phyloP scores from a whole-genome alignment of 2,329 filamentous ascomycete genomes.

The Exophiala sideris region DNA sequence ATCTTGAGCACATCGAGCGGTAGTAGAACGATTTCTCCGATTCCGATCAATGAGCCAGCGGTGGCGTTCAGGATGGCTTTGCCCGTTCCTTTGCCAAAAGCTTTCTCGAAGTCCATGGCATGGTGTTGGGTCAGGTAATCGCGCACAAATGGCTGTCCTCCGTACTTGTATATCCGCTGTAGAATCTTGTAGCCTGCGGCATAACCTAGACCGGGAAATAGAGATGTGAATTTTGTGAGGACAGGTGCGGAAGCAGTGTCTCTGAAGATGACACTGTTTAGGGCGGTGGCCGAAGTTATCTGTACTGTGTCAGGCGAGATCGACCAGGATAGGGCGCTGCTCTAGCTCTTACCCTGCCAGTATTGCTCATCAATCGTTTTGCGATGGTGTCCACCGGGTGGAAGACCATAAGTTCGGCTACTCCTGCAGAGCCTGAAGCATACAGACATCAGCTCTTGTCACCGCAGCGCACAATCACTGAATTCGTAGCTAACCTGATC shows the following conservation, averaged over 20 bases:
- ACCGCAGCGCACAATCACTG: conserved; percentile 28
- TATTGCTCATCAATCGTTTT: conserved; percentile 99
- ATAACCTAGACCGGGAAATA: conserved; percentile 96
- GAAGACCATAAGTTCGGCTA: conserved; percentile 89
- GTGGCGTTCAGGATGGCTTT: conserved; percentile 98
- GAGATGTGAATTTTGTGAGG: conserved; percentile 80
- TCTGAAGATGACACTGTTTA: conserved; percentile 93
- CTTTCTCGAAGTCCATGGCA: conserved; percentile 75
- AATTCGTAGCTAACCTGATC: conserved; percentile 66
- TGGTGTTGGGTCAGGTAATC: conserved; percentile 83
- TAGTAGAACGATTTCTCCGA: conserved; percentile 92
- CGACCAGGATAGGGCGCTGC: neutral
- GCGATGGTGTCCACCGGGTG: conserved; percentile 97
- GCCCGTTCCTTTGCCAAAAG: conserved; percentile 94
- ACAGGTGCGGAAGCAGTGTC: conserved; percentile 71
- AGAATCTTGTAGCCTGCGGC: conserved; percentile 97
- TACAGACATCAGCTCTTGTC: conserved; percentile 24
- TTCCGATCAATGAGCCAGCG: conserved; percentile 90
- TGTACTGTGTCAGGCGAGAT: conserved; percentile 30
- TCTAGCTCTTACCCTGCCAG: conserved; percentile 60
- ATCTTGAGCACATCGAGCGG: conserved; percentile 98
- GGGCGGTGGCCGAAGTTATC: conserved; percentile 58
- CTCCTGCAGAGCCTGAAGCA: conserved; percentile 75
- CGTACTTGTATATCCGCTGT: conserved; percentile 98
- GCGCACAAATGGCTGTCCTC: conserved; percentile 89